Conservation (phyloP, 2,329 filamentous ascomycete species). For the Cadophora gregata region DNA sequence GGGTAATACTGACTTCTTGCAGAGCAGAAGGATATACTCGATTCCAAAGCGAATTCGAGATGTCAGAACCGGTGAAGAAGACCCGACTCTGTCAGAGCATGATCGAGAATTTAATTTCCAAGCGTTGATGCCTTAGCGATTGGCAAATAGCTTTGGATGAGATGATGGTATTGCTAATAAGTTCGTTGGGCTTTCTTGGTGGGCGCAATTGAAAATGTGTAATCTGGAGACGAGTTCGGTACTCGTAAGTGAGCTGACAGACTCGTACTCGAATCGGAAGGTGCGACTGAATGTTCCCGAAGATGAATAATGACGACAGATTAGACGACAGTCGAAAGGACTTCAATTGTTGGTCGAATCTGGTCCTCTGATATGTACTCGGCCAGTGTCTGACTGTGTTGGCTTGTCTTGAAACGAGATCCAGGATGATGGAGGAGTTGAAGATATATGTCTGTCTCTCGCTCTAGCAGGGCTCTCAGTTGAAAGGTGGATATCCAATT, state of each 20-base stretch:
- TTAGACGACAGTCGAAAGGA: not conserved
- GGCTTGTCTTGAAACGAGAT: not conserved
- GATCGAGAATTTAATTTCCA: not conserved
- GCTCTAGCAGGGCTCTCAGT: not conserved
- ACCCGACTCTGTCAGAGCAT: not conserved
- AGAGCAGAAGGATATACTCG: not conserved
- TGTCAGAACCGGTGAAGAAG: not conserved
- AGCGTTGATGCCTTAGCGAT: not conserved
- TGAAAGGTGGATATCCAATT: not conserved
- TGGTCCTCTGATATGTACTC: not conserved
- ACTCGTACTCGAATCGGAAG: not conserved
- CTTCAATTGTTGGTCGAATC: too few relatives aligned
- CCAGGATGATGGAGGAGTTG: not conserved
- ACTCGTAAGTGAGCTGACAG: slow-evolving; percentile 1
- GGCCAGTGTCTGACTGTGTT: slow-evolving; percentile 11
- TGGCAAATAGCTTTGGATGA: not conserved
- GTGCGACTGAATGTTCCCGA: not conserved
- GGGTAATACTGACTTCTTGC: slow-evolving; percentile 24
- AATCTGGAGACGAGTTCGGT: slow-evolving; percentile 10
- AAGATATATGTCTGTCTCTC: slow-evolving; percentile 8
- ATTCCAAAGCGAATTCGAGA: not conserved
- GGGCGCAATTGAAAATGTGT: not conserved
- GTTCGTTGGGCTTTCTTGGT: not conserved
- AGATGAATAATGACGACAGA: not conserved
- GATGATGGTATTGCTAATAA: not conserved